Evolutionary conservation across 371 early-diverging fungal species (phyloP).

Genomic region (Mucor velutinosus): DNA sequence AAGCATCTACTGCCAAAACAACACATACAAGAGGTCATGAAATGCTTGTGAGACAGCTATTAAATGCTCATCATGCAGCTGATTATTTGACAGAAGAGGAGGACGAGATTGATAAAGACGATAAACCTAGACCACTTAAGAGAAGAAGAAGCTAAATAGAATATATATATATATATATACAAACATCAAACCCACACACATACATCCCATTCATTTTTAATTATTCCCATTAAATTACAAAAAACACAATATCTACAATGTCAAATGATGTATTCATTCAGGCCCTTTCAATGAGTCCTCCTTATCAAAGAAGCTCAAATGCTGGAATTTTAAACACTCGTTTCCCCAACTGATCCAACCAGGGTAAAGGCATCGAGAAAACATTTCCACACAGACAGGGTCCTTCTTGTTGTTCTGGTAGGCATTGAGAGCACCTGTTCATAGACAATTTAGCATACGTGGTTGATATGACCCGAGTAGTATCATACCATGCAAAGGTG

Average conservation of each 20-base stretch:
- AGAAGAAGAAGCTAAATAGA: slow-evolving; percentile 14
- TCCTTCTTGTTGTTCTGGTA: slow-evolving; percentile 20
- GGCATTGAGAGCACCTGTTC: slow-evolving; percentile 24
- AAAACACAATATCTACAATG: no score
- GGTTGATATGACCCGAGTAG: not conserved
- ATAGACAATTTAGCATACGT: not conserved
- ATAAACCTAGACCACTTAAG: slow-evolving; percentile 17
- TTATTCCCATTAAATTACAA: not conserved
- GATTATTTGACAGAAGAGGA: slow-evolving; percentile 12
- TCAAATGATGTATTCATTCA: no score
- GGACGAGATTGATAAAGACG: slow-evolving; percentile 16
- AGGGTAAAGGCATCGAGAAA: slow-evolving; percentile 67
- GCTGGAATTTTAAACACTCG: slow-evolving; percentile 69
- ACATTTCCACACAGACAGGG: slow-evolving; percentile 64
- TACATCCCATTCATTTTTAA: not conserved
- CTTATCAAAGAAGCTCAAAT: slow-evolving; percentile 34
- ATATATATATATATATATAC: not conserved
- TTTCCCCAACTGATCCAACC: slow-evolving; percentile 81
- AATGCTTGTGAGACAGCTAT: slow-evolving; percentile 10
- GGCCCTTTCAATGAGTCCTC: not conserved
- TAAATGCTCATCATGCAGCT: not conserved
- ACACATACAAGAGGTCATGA: slow-evolving; percentile 8
- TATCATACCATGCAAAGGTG: slow-evolving; percentile 53
- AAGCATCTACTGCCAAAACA: slow-evolving; percentile 13
- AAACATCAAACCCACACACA: not conserved